phyloP scores from a whole-genome alignment of 495 filamentous ascomycete species.

The Daldinia loculata region DNA sequence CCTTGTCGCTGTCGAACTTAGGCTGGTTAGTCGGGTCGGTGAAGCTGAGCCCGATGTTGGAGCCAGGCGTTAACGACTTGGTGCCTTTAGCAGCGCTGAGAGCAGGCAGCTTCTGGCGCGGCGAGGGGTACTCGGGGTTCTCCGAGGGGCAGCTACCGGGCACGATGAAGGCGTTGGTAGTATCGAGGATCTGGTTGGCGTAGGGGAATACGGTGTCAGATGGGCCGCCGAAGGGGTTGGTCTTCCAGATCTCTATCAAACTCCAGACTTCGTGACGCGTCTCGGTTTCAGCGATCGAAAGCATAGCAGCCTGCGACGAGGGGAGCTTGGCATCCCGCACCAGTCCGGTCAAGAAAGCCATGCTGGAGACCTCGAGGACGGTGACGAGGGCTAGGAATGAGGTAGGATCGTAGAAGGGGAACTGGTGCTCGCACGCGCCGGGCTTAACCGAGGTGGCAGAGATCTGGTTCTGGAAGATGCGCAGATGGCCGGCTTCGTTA shows the following conservation, averaged over 20 bases:
- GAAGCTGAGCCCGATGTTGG: slow-evolving; percentile 53
- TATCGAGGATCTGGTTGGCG: slow-evolving; percentile 62
- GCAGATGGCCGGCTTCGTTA: slow-evolving; percentile 65
- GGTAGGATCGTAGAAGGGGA: slow-evolving; percentile 50
- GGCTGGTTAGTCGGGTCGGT: slow-evolving; percentile 52
- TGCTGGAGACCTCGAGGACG: slow-evolving; percentile 61
- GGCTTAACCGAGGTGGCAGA: slow-evolving; percentile 62
- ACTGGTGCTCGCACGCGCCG: slow-evolving; percentile 59
- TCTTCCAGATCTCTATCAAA: slow-evolving; percentile 61
- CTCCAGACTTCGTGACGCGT: slow-evolving; percentile 61
- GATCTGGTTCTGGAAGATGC: slow-evolving; percentile 64
- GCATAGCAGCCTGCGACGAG: slow-evolving; percentile 53
- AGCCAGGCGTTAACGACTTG: slow-evolving; percentile 54
- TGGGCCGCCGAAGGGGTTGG: slow-evolving; percentile 60
- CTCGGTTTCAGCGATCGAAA: slow-evolving; percentile 60
- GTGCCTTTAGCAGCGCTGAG: slow-evolving; percentile 51
- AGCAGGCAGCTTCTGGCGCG: slow-evolving; percentile 55
- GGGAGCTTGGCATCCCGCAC: slow-evolving; percentile 52
- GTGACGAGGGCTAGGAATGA: slow-evolving; percentile 58
- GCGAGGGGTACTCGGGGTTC: slow-evolving; percentile 60
- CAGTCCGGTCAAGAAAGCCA: slow-evolving; percentile 64
- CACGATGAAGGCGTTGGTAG: slow-evolving; percentile 59
- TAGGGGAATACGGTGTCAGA: slow-evolving; percentile 62
- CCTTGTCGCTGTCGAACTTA: slow-evolving; percentile 44
- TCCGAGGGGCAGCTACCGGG: slow-evolving; percentile 57